Percentiles rank a stretch among this genome's conserved stretches.
Evolutionary conservation across 1,139 yeast genomes (phyloP).

Genomic region (Suhomyces chickasaworum): DNA sequence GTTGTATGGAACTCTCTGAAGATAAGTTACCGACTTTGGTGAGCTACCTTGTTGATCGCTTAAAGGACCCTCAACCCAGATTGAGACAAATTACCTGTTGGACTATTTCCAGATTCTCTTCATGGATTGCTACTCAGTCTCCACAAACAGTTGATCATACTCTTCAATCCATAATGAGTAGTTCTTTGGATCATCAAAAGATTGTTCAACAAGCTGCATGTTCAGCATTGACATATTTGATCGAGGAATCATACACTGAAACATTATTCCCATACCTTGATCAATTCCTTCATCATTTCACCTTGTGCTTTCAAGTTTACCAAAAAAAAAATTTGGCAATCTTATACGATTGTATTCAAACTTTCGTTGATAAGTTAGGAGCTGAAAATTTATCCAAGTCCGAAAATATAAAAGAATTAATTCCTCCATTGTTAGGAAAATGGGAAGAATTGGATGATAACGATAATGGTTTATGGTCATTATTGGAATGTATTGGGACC

Average conservation of each 20-base stretch:
- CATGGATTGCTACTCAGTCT: constrained; percentile 76
- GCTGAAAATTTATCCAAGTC: constrained; percentile 54
- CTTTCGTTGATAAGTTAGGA: constrained; percentile 80
- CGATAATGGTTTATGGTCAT: constrained; percentile 86
- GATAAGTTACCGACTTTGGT: constrained; percentile 78
- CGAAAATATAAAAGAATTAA: constrained; percentile 57
- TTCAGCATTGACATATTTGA: constrained; percentile 78
- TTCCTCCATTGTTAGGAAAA: constrained; percentile 79
- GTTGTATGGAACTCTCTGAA: constrained; percentile 72
- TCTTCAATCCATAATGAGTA: constrained; percentile 68
- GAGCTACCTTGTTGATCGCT: constrained; percentile 80
- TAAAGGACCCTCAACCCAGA: constrained; percentile 75
- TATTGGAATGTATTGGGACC: constrained; percentile 88
- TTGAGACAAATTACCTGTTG: constrained; percentile 94
- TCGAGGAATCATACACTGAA: constrained; percentile 73
- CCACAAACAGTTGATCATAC: constrained; percentile 75
- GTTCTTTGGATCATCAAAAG: constrained; percentile 81
- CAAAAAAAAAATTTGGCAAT: constrained; percentile 81
- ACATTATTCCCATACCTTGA: constrained; percentile 51
- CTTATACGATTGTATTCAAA: constrained; percentile 89
- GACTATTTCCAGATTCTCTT: constrained; percentile 84
- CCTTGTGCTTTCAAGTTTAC: constrained; percentile 71
- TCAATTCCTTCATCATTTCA: constrained; percentile 68
- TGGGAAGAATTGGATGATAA: constrained; percentile 77
- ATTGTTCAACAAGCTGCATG: constrained; percentile 96